Percentiles rank a stretch among this genome's conserved stretches.
These are phyloP conservation scores for Crepidotus variabilis DNA, from an alignment of 768 basidiomycete genomes.

Conservation along the genomic window DNA sequence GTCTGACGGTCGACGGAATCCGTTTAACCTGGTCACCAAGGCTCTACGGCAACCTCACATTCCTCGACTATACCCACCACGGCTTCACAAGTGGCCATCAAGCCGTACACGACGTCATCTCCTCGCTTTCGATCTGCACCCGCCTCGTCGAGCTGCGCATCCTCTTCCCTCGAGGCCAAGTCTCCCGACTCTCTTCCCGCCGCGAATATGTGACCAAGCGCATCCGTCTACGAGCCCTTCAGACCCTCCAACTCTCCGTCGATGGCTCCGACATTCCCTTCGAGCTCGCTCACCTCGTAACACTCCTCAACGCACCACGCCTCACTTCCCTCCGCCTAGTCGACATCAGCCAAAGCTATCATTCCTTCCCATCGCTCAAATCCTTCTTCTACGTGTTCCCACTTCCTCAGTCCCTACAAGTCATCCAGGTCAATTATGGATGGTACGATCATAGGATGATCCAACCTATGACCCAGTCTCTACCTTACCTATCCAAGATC, in stretches of 20 bases:
- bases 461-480: conserved; percentile 28
- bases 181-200: conserved; percentile 20
- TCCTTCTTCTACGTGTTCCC: conserved; percentile 44
- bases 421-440: conserved; percentile 38
- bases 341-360: conserved; percentile 34
- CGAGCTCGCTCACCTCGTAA: conserved; percentile 51
- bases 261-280: conserved; percentile 56
- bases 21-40: conserved; percentile 60
- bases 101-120: conserved; percentile 54
- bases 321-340: conserved; percentile 45
- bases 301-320: conserved; percentile 44
- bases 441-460: conserved; percentile 44
- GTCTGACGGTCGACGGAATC: conserved; percentile 59
- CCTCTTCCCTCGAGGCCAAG: conserved; percentile 42
- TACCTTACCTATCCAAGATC: conserved; percentile 30
- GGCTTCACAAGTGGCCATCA: conserved; percentile 57
- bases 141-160: conserved; percentile 52
- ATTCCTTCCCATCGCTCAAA: conserved; percentile 41
- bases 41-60: conserved; percentile 57
- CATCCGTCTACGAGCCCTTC: conserved; percentile 43
- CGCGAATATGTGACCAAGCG: conserved; percentile 24
- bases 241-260: conserved; percentile 44
- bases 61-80: conserved; percentile 71
- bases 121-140: conserved; percentile 52
- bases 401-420: conserved; percentile 34